phyloP scores from a whole-genome alignment of 2,329 filamentous ascomycete species.

The Capronia americana region DNA sequence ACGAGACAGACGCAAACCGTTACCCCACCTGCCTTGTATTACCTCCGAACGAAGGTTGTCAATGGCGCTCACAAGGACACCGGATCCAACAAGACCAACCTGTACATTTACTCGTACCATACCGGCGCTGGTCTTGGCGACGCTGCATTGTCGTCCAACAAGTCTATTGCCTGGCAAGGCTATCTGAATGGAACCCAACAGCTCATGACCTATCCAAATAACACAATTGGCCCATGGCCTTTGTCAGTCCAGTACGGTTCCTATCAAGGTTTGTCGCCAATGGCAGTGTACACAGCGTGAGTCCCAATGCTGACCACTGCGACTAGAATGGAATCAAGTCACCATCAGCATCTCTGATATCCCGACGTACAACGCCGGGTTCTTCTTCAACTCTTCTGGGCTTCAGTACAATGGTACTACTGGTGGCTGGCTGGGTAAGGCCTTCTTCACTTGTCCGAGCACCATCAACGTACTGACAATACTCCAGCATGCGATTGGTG shows the following conservation, averaged over 20 bases:
- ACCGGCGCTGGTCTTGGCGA: conserved; percentile 39
- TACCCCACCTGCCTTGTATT: conserved; percentile 32
- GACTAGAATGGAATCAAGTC: conserved; percentile 33
- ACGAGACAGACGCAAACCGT: conserved; percentile 31
- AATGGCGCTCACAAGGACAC: conserved; percentile 31
- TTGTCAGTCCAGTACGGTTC: conserved; percentile 26
- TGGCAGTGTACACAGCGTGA: not conserved
- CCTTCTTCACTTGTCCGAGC: not conserved
- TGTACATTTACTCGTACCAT: conserved; percentile 39
- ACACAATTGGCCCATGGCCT: conserved; percentile 37
- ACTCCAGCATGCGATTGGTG: conserved; percentile 39
- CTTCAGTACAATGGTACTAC: conserved; percentile 36
- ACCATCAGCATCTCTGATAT: conserved; percentile 36
- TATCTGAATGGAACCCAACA: conserved; percentile 38
- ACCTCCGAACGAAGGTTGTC: conserved; percentile 36
- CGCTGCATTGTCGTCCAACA: conserved; percentile 34
- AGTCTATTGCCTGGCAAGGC: conserved; percentile 32
- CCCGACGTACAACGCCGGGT: conserved; percentile 18
- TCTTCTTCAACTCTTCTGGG: conserved; percentile 39
- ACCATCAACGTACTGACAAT: conserved; percentile 14
- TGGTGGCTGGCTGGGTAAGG: conserved; percentile 36
- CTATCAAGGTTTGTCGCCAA: conserved; percentile 36
- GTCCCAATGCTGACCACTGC: conserved; percentile 16
- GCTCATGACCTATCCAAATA: conserved; percentile 34
- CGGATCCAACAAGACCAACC: conserved; percentile 37